Evolutionary conservation across 2,329 filamentous ascomycete species (phyloP), one percentile per base, ranked within the genome.

Genomic region (Huntiella omanensis): DNA sequence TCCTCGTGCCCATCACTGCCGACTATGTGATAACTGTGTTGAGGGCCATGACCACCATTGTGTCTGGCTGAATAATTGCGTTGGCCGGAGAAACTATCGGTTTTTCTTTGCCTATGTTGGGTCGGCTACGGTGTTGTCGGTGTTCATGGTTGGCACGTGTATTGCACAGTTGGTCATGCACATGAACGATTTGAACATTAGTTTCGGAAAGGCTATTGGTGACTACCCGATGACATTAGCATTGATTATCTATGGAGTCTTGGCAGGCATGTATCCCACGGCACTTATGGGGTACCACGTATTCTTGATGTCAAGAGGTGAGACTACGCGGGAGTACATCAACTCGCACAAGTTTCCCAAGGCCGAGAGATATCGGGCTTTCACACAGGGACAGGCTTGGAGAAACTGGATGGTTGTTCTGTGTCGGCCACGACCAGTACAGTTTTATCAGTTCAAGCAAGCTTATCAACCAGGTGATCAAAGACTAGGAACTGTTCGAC

Each of bases 41-140:
- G 91, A 98, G 62, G 94, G 86, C 0, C 85, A 95, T 54, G 91
- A 98, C 57, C 91, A 98, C 58, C 91, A 98, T 62, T 98, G 91
- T 57, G 87, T 96, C 12, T 98, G 91, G 91, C 74, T 98, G 52
- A 98, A 98, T 64, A 98, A 98, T 60, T 98, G 91, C 54, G 81
- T 98, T 43, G 91, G 91, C 38, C 80, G 88, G 53, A 83, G 91
- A 55, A 98, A 98, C 64, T 98, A 98, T 64, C 84, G 91, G 52
- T 96, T 88, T 62, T 98, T 98, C 63, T 95, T 96, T 60, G 74
- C 82, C 8, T 98, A 95, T 61, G 78, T 98, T 53, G 76, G 75
- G 46, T 77, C 80, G 11, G 77, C 75, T n/a, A 85, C 84, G 0
- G 53, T 95, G 33, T 69, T 95, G 13, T 73, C 79, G 0, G 57